A percentile compares a stretch with the other conserved stretches of the same genome.
phyloP scores from a whole-genome alignment of 148 eudicot species.

The Mesembryanthemum crystallinum region DNA sequence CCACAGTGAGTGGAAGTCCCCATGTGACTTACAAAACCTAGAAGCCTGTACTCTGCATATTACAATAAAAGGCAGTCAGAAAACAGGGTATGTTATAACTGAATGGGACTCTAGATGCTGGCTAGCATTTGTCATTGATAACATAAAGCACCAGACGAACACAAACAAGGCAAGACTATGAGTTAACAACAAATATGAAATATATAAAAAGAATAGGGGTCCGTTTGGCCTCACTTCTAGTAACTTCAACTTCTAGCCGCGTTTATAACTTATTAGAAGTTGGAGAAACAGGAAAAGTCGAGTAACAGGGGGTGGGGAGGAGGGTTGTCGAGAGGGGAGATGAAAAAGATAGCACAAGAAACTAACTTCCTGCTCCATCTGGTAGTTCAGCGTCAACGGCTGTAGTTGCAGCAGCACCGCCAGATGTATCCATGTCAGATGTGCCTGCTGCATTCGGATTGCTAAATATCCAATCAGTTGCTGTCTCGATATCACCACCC shows the following conservation, averaged over 20 bases:
- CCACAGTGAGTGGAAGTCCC: constrained; percentile 98
- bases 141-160: not conserved
- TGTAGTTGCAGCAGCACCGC: constrained; percentile 37
- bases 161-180: no score
- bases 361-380: constrained; percentile 96
- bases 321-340: no score
- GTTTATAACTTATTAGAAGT: no score
- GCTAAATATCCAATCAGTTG: constrained; percentile 96
- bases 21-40: constrained; percentile 89
- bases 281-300: no score
- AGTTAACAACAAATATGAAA: no score
- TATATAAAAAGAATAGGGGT: no score
- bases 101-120: not conserved
- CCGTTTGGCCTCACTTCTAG: no score
- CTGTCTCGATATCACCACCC: constrained; percentile 93
- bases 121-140: not conserved
- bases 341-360: constrained; percentile 5
- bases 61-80: not conserved
- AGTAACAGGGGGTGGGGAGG: no score
- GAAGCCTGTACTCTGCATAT: constrained; percentile 68
- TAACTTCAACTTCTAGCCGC: no score
- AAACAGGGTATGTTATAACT: not conserved
- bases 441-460: constrained; percentile 46
- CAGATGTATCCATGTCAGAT: constrained; percentile 66
- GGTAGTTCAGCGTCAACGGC: constrained; percentile 57